Conservation (phyloP, 108 stramenopile species). For the Fragilaria crotonensis region DNA sequence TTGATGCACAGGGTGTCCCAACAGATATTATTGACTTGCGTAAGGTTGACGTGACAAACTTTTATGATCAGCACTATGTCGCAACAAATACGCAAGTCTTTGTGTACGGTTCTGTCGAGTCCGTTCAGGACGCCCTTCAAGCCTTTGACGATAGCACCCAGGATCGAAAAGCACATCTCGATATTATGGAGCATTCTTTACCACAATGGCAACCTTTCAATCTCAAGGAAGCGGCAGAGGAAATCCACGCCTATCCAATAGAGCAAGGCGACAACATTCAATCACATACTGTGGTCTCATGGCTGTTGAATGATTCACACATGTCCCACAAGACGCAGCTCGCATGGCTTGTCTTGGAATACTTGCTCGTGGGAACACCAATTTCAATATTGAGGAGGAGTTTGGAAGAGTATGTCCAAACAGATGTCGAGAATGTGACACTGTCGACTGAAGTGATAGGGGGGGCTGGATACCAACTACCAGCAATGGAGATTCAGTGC, state of each 20-base stretch:
- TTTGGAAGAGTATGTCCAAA: slow-evolving; percentile 22
- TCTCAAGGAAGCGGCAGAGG: slow-evolving; percentile 25
- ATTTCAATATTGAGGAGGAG: slow-evolving; percentile 51
- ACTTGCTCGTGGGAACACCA: slow-evolving; percentile 67
- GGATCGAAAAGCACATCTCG: slow-evolving; percentile 41
- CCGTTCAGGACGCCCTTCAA: slow-evolving; percentile 64
- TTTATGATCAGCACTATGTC: slow-evolving; percentile 87
- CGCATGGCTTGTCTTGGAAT: slow-evolving; percentile 69
- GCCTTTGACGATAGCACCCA: slow-evolving; percentile 51
- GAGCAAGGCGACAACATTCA: slow-evolving; percentile 24
- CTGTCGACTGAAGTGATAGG: slow-evolving; percentile 38
- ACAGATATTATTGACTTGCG: slow-evolving; percentile 71
- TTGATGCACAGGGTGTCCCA: slow-evolving; percentile 88
- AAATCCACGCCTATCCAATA: slow-evolving; percentile 35
- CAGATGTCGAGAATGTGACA: slow-evolving; percentile 16
- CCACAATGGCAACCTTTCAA: slow-evolving; percentile 32
- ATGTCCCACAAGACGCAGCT: slow-evolving; percentile 60
- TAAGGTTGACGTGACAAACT: slow-evolving; percentile 73
- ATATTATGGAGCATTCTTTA: slow-evolving; percentile 22
- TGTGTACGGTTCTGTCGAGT: slow-evolving; percentile 85
- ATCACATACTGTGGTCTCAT: slow-evolving; percentile 74
- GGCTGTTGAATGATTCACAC: slow-evolving; percentile 77
- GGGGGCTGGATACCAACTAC: not conserved
- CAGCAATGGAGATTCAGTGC: slow-evolving; percentile 66
- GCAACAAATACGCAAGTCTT: slow-evolving; percentile 89